phyloP scores from a whole-genome alignment of 2,329 filamentous ascomycete species.

The Clonostachys rosea region DNA sequence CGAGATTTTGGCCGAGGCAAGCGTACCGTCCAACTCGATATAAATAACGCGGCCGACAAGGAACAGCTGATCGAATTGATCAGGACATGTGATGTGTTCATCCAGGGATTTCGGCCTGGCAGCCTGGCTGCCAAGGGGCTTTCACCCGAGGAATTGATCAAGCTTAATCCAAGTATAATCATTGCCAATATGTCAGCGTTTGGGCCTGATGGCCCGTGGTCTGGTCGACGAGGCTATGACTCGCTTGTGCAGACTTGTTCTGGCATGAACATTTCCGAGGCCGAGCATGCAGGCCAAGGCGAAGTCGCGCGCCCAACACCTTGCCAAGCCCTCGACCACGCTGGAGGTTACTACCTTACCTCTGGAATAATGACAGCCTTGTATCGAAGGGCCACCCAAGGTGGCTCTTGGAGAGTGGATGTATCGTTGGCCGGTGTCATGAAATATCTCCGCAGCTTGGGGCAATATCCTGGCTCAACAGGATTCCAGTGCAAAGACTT shows the following conservation, averaged over 20 bases:
- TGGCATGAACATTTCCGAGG: constrained; percentile 48
- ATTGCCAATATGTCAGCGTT: constrained; percentile 46
- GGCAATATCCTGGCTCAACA: constrained; percentile 35
- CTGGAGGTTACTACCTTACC: constrained; percentile 45
- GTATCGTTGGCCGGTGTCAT: constrained; percentile 50
- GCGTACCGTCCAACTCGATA: constrained; percentile 55
- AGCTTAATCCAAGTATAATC: constrained; percentile 34
- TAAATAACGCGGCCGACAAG: constrained; percentile 45
- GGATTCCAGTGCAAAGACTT: constrained; percentile 35
- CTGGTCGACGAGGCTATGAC: constrained; percentile 43
- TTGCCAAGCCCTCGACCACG: constrained; percentile 50
- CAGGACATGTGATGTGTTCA: constrained; percentile 55
- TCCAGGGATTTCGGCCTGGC: constrained; percentile 62
- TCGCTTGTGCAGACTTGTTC: constrained; percentile 41
- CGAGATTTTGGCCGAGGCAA: constrained; percentile 65
- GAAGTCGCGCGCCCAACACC: constrained; percentile 34
- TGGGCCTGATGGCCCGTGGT: constrained; percentile 30
- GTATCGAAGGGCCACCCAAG: constrained; percentile 33
- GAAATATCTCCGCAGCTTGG: constrained; percentile 51
- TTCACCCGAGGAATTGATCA: constrained; percentile 20
- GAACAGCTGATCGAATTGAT: constrained; percentile 50
- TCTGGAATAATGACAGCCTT: constrained; percentile 43
- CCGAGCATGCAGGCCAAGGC: constrained; percentile 30
- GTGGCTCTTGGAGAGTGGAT: constrained; percentile 42
- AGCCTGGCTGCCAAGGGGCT: constrained; percentile 35